Base-by-base conservation (phyloP, 225 moss, liverwort and hornwort species). In the Pleurozium schreberi region DNA sequence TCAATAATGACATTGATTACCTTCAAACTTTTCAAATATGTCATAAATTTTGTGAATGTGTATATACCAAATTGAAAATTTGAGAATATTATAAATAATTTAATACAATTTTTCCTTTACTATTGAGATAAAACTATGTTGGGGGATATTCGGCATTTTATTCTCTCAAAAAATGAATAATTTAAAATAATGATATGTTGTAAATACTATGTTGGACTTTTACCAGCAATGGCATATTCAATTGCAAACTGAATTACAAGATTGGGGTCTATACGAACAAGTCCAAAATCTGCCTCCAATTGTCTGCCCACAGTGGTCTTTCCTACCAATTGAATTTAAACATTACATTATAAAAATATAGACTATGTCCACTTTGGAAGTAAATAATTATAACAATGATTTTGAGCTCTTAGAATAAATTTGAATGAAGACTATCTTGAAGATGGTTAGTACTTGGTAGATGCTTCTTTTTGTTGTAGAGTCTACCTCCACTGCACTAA, bases 221-320 rank as follows among this genome's bases (percentile, higher is more conserved):
- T 89, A 97, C 98, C 98, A 42, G 87, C 89, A 85, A 94, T 91
- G 16, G 98, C 98, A 82, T 96, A 93, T 66, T 91, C 93, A 80
- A 98, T 87, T 86, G 97, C 97, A 88, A 95, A 95, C 3, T 33
- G 77, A 45, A 98, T 90, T 22, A 98, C 95, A 85, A 96, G 90
- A 73, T 91, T 91, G 62, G 91, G 88, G 62, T 97, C 94, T 52
- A 98, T 67, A 9, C 90, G 87, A 25, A 98, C 92, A 76, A 97
- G 81, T 34, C 92, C 96, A 88, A 94, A 94, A 71, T 96, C 92
- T 14, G 33, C 89, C 70, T 93, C 92, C 71, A 98, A 88, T 12
- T 95, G 93, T 57, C 8, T 96, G 14, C 88, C 79, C 42, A 98
- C 15, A 25, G 87, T 97, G 64, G 96, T 97, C 95, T 95, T 98